Evolutionary conservation across 345 rosid genomes (phyloP).

Genomic region (Cochlearia excelsa): DNA sequence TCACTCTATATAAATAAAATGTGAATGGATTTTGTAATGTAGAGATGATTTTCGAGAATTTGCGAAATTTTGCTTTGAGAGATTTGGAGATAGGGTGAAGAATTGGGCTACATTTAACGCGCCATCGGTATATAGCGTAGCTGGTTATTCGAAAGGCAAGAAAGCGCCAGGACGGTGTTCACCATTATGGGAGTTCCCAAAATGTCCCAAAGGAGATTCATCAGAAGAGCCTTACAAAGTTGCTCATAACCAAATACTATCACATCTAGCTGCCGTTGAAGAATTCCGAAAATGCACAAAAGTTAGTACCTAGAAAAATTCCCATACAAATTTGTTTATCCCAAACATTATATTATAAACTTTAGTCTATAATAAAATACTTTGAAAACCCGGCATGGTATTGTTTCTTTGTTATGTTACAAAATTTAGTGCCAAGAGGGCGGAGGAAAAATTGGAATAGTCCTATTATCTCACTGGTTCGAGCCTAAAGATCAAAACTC

Average conservation of each 20-base stretch:
- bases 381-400: too few relatives aligned
- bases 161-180: constrained; percentile 37
- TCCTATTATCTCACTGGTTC: constrained; percentile 36
- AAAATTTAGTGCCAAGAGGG: constrained; percentile 23
- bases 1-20: neutral
- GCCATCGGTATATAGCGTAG: constrained; percentile 32
- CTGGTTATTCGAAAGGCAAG: constrained; percentile 29
- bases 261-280: constrained; percentile 36
- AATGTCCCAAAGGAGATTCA: constrained; percentile 25
- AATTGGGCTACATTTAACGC: constrained; percentile 40
- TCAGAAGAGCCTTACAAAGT: constrained; percentile 22
- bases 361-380: too few relatives aligned
- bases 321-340: neutral
- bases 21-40: neutral
- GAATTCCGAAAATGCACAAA: constrained; percentile 29
- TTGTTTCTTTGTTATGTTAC: neutral
- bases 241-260: constrained; percentile 30
- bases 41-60: constrained; percentile 34
- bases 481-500: constrained; percentile 30
- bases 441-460: constrained; percentile 37
- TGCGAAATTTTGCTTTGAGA: constrained; percentile 27
- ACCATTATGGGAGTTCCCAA: neutral
- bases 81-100: constrained; percentile 32
- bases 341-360: too few relatives aligned
- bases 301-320: neutral